Base-by-base conservation (phyloP, 2,329 filamentous ascomycete genomes). In the Rutstroemia sp. region DNA sequence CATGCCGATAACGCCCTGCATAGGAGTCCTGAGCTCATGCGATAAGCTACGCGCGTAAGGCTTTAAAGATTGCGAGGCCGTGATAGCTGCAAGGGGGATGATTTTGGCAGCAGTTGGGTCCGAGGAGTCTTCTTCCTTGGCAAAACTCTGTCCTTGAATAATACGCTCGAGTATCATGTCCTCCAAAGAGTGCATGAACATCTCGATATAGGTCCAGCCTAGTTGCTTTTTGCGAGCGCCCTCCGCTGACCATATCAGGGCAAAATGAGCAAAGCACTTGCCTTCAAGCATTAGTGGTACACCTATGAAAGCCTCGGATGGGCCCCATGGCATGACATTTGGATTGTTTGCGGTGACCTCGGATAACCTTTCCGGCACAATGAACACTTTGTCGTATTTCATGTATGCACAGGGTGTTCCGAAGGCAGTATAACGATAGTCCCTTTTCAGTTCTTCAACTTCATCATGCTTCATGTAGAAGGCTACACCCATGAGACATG, bases 1-100 rank as follows among this genome's bases (percentile, higher is more conserved):
- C 85, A 88, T 88, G 6, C 86, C 86, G 14, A 89, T 84, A 6
- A 89, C 83, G 44, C 86, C 86, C 69, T 89, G 86, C 85, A 89
- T 88, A 1, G 86, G 86, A 3, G 86, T 89, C 59, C 86, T 76
- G 48, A 89, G 70, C 66, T 89, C 86, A 62, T 89, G 86, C 0
- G 86, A 89, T 34, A 89, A 71, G 65, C 82, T 87, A 60, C 84
- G 78, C n/a, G 86, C 86, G 66, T 86, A 88, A 0, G 86, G 85
- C 65, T 87, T 85, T 18, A 89, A 72, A 2, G 83, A 86, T 59
- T 87, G 84, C 2, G 81, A 77, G 5, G 78, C 76, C 5, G 81
- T 78, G 23, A 83, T 73, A 21, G 78, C 76, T 54, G 79, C 76
- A 56, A 82, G 75, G 2, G 80, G 77, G 46, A 82, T 75, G 38